phyloP scores from a whole-genome alignment of 2,329 filamentous ascomycete genomes.

The Alternaria brassicae region DNA sequence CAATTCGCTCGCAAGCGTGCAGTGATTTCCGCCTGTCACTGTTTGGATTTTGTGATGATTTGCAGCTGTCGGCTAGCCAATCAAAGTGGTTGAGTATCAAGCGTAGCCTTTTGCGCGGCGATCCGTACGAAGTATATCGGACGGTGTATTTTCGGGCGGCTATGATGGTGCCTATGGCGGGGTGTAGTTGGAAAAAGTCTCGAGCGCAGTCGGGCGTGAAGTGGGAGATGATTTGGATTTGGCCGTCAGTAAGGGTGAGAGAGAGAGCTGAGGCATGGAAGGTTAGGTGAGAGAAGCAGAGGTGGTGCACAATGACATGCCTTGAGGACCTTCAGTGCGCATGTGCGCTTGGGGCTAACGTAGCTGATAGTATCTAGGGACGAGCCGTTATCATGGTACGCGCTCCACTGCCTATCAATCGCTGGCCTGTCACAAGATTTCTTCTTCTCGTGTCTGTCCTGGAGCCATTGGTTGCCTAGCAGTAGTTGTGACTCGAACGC shows the following conservation, averaged over 20 bases:
- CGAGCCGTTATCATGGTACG: constrained; percentile 47
- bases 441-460: constrained; percentile 19
- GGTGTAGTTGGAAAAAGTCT: constrained; percentile 15
- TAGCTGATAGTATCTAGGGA: constrained; percentile 38
- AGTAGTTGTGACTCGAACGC: constrained; percentile 28
- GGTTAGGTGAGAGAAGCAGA: constrained; percentile 5
- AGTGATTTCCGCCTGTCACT: constrained; percentile 9
- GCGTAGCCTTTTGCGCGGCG: constrained; percentile 24
- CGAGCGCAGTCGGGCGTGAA: constrained; percentile 20
- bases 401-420: constrained; percentile 26
- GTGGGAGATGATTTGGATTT: constrained; percentile 24
- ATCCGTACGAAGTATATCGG: constrained; percentile 38
- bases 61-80: constrained; percentile 13
- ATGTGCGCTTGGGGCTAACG: constrained; percentile 9
- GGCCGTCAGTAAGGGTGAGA: constrained; percentile 41
- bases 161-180: constrained; percentile 18
- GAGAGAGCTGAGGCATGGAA: constrained; percentile 14
- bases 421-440: constrained; percentile 6
- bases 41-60: background rate
- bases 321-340: constrained; percentile 34
- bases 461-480: constrained; percentile 33
- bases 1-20: constrained; percentile 11
- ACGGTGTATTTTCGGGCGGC: constrained; percentile 33
- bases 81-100: constrained; percentile 32
- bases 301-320: constrained; percentile 16